Conservation (phyloP, 1,284 basidiomycete genomes). For the Coniferiporia weirii region DNA sequence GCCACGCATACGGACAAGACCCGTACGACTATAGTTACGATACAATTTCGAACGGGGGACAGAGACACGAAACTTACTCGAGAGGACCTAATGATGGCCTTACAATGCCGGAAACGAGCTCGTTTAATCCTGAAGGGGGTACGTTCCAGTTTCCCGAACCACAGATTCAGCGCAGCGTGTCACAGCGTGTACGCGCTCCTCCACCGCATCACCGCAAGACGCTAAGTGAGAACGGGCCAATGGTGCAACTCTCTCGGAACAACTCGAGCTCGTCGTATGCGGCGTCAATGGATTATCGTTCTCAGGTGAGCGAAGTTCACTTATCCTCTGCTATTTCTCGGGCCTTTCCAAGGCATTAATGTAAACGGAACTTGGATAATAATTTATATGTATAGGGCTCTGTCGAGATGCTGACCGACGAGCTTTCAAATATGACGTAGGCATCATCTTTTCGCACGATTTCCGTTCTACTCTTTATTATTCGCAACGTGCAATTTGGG, state of each 20-base stretch:
- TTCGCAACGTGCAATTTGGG: too few relatives aligned
- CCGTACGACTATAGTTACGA: not conserved
- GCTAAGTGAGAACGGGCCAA: constrained; percentile 13
- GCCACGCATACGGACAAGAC: not conserved
- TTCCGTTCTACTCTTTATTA: not conserved
- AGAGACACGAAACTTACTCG: not conserved
- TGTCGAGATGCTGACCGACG: constrained; percentile 37
- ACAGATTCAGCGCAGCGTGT: constrained; percentile 17
- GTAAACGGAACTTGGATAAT: not conserved
- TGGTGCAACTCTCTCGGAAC: not conserved
- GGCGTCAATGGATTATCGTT: constrained; percentile 2
- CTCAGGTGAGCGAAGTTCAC: not conserved
- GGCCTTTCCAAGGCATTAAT: not conserved
- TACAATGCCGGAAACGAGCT: constrained; percentile 7
- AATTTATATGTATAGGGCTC: constrained; percentile 16
- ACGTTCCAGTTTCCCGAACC: constrained; percentile 19
- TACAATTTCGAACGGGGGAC: not conserved
- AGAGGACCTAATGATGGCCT: not conserved
- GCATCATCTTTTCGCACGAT: constrained; percentile 20
- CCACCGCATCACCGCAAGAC: constrained; percentile 4
- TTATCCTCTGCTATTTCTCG: not conserved
- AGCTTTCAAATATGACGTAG: constrained; percentile 52
- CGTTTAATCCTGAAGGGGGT: constrained; percentile 5
- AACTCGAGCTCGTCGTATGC: constrained; percentile 15
- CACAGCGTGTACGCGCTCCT: constrained; percentile 4